phyloP scores from a whole-genome alignment of 164 flowering plant species.

The Chimonanthus praecox region DNA sequence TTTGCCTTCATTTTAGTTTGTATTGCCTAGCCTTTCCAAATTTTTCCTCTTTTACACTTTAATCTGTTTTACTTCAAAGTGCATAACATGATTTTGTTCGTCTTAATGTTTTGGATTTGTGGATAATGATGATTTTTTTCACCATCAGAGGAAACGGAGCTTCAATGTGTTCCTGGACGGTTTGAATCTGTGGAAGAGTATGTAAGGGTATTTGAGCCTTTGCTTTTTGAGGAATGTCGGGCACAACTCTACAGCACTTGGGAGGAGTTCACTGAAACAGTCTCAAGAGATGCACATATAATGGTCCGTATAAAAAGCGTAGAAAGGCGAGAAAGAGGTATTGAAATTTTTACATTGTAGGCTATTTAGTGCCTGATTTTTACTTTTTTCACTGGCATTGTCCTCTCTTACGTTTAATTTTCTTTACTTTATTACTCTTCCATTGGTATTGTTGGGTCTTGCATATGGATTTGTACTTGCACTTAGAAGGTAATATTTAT shows the following conservation, averaged over 20 bases:
- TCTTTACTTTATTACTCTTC: too few species aligned
- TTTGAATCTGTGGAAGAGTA: conserved; percentile 97
- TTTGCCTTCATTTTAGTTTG: not conserved
- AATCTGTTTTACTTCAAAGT: not conserved
- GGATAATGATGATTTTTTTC: conserved; percentile 1
- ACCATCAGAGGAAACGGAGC: conserved; percentile 71
- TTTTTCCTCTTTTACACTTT: not conserved
- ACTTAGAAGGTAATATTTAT: too few species aligned
- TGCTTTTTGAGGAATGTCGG: conserved; percentile 98
- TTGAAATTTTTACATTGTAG: conserved; percentile 1
- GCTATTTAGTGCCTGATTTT: not conserved
- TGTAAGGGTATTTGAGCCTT: conserved; percentile 90
- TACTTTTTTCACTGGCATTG: not conserved
- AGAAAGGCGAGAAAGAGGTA: conserved; percentile 97
- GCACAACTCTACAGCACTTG: conserved; percentile 92
- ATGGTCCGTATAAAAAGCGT: conserved; percentile 69
- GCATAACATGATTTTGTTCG: not conserved
- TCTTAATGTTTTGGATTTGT: not conserved
- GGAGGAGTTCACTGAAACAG: conserved; percentile 75
- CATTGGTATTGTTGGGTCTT: too few species aligned
- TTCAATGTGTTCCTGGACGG: conserved; percentile 85
- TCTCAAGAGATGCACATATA: conserved; percentile 57
- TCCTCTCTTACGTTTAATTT: too few species aligned
- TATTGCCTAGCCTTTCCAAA: not conserved
- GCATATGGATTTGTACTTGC: too few species aligned